These are phyloP conservation scores for Meredithiella fracta DNA, from an alignment of 2,329 filamentous ascomycete genomes.

Conservation along the genomic window DNA sequence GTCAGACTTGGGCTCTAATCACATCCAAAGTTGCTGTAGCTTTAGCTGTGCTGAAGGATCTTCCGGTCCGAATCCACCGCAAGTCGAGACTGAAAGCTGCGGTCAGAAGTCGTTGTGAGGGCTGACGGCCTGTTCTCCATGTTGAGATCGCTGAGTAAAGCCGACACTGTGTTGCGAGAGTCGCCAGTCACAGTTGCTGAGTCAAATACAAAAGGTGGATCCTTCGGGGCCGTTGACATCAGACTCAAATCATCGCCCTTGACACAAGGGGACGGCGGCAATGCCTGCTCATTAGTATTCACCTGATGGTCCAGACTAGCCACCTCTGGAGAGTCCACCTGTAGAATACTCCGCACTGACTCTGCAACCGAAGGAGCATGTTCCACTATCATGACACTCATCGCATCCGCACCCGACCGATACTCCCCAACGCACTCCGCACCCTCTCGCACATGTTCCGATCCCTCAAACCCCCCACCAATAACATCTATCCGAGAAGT, in stretches of 20 bases:
- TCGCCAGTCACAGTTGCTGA: not conserved
- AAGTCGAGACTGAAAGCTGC: not conserved
- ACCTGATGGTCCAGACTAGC: not conserved
- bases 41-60: conserved; percentile 1
- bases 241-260: no score
- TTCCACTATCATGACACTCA: conserved; percentile 1
- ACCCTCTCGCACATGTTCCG: conserved; percentile 11
- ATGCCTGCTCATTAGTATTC: not conserved
- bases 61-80: not conserved
- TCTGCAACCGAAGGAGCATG: conserved; percentile 6
- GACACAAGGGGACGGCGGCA: not conserved
- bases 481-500: not conserved
- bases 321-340: not conserved
- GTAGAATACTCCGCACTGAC: conserved; percentile 3
- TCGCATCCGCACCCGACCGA: not conserved
- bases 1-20: not conserved
- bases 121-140: conserved; percentile 2
- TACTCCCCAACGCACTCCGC: conserved; percentile 8
- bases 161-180: not conserved
- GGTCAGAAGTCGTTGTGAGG: not conserved
- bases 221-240: not conserved
- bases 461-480: not conserved
- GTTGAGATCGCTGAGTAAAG: conserved; percentile 1
- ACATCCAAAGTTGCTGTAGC: conserved; percentile 1
- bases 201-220: not conserved